Evolutionary conservation across 2,329 filamentous ascomycete genomes (phyloP).

Genomic region (Lojkania enalia): DNA sequence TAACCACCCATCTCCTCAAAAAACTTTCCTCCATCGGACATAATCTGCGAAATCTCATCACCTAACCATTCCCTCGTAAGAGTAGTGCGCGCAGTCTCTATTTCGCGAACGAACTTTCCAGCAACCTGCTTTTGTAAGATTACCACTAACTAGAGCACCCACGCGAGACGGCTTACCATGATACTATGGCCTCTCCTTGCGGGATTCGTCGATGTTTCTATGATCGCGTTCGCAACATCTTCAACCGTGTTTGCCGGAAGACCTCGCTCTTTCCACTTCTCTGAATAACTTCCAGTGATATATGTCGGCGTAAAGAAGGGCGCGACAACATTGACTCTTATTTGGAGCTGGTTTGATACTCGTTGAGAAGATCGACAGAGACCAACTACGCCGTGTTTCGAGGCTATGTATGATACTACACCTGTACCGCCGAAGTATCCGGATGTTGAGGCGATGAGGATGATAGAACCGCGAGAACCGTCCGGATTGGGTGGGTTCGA

Average conservation of each 20-base stretch:
- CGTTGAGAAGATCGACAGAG: conserved; percentile 45
- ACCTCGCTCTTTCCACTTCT: conserved; percentile 44
- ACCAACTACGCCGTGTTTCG: conserved; percentile 50
- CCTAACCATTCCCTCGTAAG: conserved; percentile 39
- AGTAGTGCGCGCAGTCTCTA: conserved; percentile 31
- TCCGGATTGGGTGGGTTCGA: conserved; percentile 34
- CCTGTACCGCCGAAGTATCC: conserved; percentile 51
- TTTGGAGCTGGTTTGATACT: conserved; percentile 37
- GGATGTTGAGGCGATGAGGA: conserved; percentile 49
- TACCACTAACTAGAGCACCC: background rate
- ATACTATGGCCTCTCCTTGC: conserved; percentile 32
- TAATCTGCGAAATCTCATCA: conserved; percentile 35
- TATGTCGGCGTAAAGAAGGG: conserved; percentile 54
- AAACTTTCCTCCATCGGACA: conserved; percentile 39
- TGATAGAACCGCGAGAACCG: conserved; percentile 40
- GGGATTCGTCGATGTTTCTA: conserved; percentile 43
- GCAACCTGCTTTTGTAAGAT: conserved; percentile 26
- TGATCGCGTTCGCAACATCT: conserved; percentile 50
- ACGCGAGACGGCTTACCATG: conserved; percentile 25
- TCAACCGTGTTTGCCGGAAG: conserved; percentile 49
- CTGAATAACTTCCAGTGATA: conserved; percentile 46
- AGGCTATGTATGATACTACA: conserved; percentile 49
- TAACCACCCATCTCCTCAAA: conserved; percentile 43
- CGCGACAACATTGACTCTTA: conserved; percentile 53
- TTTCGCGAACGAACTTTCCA: conserved; percentile 32